Base-by-base conservation (phyloP, 2,329 filamentous ascomycete species). In the Penicillium frequentans region DNA sequence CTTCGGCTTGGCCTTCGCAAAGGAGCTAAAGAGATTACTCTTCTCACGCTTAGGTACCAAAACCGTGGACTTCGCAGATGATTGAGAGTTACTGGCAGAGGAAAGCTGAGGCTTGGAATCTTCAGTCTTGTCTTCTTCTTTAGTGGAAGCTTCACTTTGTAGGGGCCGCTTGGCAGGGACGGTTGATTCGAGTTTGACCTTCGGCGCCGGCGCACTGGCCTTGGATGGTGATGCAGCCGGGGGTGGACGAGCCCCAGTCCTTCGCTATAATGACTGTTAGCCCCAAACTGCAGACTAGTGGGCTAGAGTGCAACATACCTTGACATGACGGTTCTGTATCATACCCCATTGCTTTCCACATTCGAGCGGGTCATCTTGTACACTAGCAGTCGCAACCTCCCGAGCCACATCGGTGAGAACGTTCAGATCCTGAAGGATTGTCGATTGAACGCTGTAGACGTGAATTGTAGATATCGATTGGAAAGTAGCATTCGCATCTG, bases 371-470 rank as follows among this genome's bases (percentile, higher is more conserved):
- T 90, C 87, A 51, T 89, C 84, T 13, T 80, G 75, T 10, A 76
- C 74, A 51, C 83, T 79, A 3, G 86, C 78, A 8, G 80, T 79
- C 19, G 82, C 75, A 10, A 90, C 79, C 58, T 90, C 84, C 26
- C 85, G 82, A 43, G 86, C 85, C 39, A 87, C 84, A 54, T 95
- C 88, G 3, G 87, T 85, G 39, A 97, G 79, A 1, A 88, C 73
- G 65, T 90, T 85, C 19, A 95, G 75, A 68, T 93, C 87, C 73
- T 87, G 88, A 16, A 92, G 79, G 1, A 86, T 83, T 37, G 86
- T 83, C 1, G 90, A 83, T 43, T 90, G 87, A 19, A 98, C 70
- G 68, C 92, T 96, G 77, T 98, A 98, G 44, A 98, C 78, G 66
- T 97, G 91, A 58, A 96, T 87, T 0, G 90, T 90, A 0, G 81